A percentile compares a stretch with the other conserved stretches of the same genome.
Conservation (phyloP, 768 basidiomycete genomes). For the Postia placenta region DNA sequence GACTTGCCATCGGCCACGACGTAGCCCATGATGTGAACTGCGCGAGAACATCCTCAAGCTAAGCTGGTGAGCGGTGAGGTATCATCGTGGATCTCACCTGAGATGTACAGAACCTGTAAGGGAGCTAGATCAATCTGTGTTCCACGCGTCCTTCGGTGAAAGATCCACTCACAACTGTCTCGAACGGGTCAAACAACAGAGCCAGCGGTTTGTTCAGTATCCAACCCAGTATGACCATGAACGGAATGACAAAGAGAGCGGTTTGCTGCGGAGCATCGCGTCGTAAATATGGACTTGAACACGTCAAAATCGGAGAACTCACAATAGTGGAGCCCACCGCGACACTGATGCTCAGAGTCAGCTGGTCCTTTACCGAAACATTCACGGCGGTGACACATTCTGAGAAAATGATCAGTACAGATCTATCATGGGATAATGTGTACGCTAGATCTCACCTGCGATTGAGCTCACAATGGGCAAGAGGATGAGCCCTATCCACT, state of each 20-base stretch:
- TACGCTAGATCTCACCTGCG: constrained; percentile 60
- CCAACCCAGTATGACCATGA: constrained; percentile 79
- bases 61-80: too few relatives aligned
- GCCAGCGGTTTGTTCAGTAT: constrained; percentile 71
- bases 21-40: constrained; percentile 66
- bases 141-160: too few relatives aligned
- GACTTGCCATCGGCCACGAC: constrained; percentile 82
- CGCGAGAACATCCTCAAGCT: too few relatives aligned
- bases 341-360: constrained; percentile 79
- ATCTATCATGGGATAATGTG: not conserved
- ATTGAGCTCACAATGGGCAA: constrained; percentile 80
- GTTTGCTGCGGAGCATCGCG: constrained; percentile 49
- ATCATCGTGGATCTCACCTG: constrained; percentile 28
- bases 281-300: constrained; percentile 1
- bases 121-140: not conserved
- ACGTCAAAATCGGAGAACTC: constrained; percentile 19
- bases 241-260: constrained; percentile 63
- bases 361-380: constrained; percentile 80
- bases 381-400: constrained; percentile 89
- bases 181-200: constrained; percentile 82
- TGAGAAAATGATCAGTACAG: constrained; percentile 20
- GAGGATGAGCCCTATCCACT: constrained; percentile 87
- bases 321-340: constrained; percentile 78
- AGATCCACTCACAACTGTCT: constrained; percentile 45
- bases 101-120: constrained; percentile 33